Conservation (phyloP, 2,329 filamentous ascomycete species). For the Trichoderma oligosporum region DNA sequence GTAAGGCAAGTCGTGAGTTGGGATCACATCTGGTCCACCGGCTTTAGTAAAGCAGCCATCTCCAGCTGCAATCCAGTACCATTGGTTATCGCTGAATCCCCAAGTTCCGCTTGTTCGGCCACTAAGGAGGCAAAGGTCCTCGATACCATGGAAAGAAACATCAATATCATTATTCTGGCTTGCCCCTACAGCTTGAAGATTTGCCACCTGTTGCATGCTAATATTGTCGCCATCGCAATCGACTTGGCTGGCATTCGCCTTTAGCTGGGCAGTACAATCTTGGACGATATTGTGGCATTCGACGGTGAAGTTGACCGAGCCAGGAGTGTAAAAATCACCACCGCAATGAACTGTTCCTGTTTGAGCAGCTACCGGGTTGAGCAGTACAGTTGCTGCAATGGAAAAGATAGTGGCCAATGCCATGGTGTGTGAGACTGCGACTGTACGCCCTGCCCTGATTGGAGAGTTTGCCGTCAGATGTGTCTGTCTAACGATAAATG, state of each 20-base stretch:
- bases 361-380: neutral
- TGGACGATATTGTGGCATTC: slow-evolving; percentile 5
- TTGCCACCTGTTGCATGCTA: slow-evolving; percentile 17
- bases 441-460: neutral
- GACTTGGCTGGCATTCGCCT: slow-evolving; percentile 1
- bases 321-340: neutral
- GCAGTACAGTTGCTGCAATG: slow-evolving; percentile 8
- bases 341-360: neutral
- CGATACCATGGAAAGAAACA: slow-evolving; percentile 9
- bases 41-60: neutral
- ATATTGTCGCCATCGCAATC: slow-evolving; percentile 6
- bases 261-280: slow-evolving; percentile 8
- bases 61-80: slow-evolving; percentile 8
- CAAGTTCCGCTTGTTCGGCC: neutral
- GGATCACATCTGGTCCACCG: neutral
- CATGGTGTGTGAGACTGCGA: neutral
- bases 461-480: neutral
- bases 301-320: neutral
- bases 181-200: neutral
- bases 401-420: neutral
- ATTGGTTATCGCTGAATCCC: slow-evolving; percentile 10
- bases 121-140: slow-evolving; percentile 6
- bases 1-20: slow-evolving; percentile 7
- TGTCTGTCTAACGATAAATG: too few species aligned
- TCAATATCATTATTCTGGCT: neutral